Evolutionary conservation across 352 stramenopile species (phyloP).

Genomic region (Phytophthora capsici): DNA sequence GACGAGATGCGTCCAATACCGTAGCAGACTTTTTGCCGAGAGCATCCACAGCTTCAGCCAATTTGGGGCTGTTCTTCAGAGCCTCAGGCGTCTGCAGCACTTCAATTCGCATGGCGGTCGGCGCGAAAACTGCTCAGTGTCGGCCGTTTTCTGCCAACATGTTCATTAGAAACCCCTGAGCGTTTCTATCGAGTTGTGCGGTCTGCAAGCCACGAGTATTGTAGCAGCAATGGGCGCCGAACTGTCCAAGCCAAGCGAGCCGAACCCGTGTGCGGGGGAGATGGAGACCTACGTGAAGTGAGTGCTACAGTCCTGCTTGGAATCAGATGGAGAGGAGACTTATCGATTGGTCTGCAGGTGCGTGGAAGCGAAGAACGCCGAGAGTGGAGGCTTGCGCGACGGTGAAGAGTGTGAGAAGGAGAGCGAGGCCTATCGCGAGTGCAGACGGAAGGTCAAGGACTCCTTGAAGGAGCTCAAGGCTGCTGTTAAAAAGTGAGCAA

Average conservation of each 20-base stretch:
- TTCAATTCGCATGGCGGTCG: slow-evolving; percentile 31
- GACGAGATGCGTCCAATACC: slow-evolving; percentile 40
- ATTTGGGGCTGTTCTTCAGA: slow-evolving; percentile 15
- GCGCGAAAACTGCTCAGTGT: slow-evolving; percentile 10
- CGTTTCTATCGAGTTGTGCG: slow-evolving; percentile 20
- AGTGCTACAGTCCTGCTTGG: slow-evolving; percentile 27
- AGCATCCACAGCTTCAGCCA: slow-evolving; percentile 44
- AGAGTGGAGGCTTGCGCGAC: slow-evolving; percentile 70
- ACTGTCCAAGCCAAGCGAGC: slow-evolving; percentile 50
- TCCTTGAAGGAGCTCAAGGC: slow-evolving; percentile 42
- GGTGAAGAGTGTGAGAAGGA: slow-evolving; percentile 76
- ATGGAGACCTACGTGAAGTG: slow-evolving; percentile 84
- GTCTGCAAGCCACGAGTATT: slow-evolving; percentile 3
- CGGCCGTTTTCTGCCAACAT: slow-evolving; percentile 21
- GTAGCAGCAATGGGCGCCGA: slow-evolving; percentile 59
- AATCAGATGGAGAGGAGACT: slow-evolving; percentile 22
- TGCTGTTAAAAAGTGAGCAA: slow-evolving; percentile 29
- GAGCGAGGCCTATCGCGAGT: slow-evolving; percentile 69
- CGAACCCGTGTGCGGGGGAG: slow-evolving; percentile 59
- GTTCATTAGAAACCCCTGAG: slow-evolving; percentile 9
- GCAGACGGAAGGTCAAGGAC: slow-evolving; percentile 56
- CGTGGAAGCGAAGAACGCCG: slow-evolving; percentile 61
- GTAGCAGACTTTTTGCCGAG: slow-evolving; percentile 54
- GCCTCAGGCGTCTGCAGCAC: slow-evolving; percentile 33
- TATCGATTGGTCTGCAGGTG: slow-evolving; percentile 42